phyloP scores from a whole-genome alignment of 2,329 filamentous ascomycete species.

The Neobulgaria alba region DNA sequence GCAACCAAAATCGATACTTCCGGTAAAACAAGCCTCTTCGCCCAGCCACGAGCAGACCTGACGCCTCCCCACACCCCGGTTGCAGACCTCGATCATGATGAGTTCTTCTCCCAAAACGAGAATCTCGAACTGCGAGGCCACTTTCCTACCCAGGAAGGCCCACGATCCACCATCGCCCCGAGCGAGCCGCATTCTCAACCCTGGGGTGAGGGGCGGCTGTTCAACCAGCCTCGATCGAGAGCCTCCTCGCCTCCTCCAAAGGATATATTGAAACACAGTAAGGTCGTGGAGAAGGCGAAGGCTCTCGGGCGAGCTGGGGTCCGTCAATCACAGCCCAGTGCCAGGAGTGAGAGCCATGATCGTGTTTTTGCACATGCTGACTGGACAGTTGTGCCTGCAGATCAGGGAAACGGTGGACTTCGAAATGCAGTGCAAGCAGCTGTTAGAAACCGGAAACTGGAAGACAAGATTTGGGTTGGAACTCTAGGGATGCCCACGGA shows the following conservation, averaged over 20 bases:
- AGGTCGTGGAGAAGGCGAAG: constrained; percentile 47
- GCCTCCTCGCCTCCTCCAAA: constrained; percentile 67
- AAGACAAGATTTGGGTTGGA: constrained; percentile 82
- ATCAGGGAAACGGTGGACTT: constrained; percentile 88
- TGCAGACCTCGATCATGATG: constrained; percentile 36
- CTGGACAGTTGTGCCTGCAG: constrained; percentile 76
- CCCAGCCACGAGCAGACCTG: constrained; percentile 20
- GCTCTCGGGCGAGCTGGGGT: constrained; percentile 50
- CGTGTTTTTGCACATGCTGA: constrained; percentile 65
- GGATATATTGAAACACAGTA: constrained; percentile 62
- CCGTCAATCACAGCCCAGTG: constrained; percentile 42
- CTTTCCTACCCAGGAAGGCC: constrained; percentile 40
- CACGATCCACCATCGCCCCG: constrained; percentile 49
- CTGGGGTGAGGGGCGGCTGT: constrained; percentile 50
- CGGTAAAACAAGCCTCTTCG: constrained; percentile 34
- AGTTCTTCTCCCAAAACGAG: constrained; percentile 50
- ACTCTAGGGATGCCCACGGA: constrained; percentile 93
- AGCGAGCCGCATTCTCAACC: constrained; percentile 67
- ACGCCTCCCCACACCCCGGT: constrained; percentile 29
- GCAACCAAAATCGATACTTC: constrained; percentile 46
- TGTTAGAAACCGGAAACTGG: constrained; percentile 56
- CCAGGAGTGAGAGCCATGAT: constrained; percentile 56
- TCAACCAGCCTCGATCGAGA: constrained; percentile 63
- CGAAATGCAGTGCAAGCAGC: constrained; percentile 81
- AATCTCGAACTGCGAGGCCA: constrained; percentile 42